Evolutionary conservation across 352 stramenopile species (phyloP).

Genomic region (Aphanomyces astaci): DNA sequence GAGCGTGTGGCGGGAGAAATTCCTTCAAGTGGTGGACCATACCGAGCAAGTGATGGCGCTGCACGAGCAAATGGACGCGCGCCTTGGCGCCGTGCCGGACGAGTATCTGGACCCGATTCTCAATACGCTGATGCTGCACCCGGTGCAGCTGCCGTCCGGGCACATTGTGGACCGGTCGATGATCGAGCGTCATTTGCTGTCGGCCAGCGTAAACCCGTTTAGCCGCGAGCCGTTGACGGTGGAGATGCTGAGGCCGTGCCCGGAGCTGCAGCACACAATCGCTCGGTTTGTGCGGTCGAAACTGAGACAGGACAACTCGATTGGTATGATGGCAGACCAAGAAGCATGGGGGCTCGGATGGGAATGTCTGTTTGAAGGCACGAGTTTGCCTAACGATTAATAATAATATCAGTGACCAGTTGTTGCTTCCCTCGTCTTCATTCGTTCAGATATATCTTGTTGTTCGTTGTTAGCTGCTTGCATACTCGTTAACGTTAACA

Average conservation of each 20-base stretch:
- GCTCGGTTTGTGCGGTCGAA: slow-evolving; percentile 28
- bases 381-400: not conserved
- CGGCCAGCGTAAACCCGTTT: slow-evolving; percentile 91
- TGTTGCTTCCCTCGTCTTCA: no score
- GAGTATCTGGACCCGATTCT: slow-evolving; percentile 94
- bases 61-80: slow-evolving; percentile 37
- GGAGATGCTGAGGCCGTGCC: slow-evolving; percentile 52
- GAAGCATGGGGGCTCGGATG: slow-evolving; percentile 9
- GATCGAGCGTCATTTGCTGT: slow-evolving; percentile 94
- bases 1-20: slow-evolving; percentile 7
- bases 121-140: slow-evolving; percentile 93
- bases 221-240: slow-evolving; percentile 86
- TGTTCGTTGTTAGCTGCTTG: no score
- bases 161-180: slow-evolving; percentile 89
- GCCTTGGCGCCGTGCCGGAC: slow-evolving; percentile 88
- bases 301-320: not conserved
- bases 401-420: no score
- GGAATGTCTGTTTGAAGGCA: slow-evolving; percentile 12
- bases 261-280: slow-evolving; percentile 50
- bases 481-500: no score
- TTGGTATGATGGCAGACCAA: not conserved
- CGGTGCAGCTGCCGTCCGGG: slow-evolving; percentile 89
- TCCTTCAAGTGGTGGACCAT: slow-evolving; percentile 14
- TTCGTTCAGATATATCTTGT: no score
- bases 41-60: slow-evolving; percentile 5